phyloP scores from a whole-genome alignment of 148 eudicot species.

The Rhododendron ovatum region DNA sequence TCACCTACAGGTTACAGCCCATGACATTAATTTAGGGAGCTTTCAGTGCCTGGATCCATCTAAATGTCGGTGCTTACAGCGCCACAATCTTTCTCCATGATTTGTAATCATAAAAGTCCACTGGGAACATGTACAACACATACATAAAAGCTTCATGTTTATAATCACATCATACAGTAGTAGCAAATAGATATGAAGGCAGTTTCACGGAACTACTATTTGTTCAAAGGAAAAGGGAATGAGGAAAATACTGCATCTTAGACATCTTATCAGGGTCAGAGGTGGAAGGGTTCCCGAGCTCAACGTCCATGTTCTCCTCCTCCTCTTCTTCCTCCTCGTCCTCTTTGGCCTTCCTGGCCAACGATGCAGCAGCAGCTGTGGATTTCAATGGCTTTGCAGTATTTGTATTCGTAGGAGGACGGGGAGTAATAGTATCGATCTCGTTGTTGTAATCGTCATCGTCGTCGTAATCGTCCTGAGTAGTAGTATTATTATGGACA shows the following conservation, averaged over 20 bases:
- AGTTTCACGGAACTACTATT: neutral
- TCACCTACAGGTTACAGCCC: neutral
- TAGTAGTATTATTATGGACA: conserved; percentile 24
- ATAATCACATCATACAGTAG: neutral
- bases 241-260: conserved; percentile 74
- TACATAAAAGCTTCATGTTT: neutral
- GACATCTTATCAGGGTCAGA: conserved; percentile 86
- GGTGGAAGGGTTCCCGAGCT: conserved; percentile 55
- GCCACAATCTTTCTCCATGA: neutral
- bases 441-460: neutral
- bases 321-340: conserved; percentile 73
- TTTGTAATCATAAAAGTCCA: neutral
- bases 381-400: conserved; percentile 30
- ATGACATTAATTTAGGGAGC: neutral
- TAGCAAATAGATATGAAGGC: neutral
- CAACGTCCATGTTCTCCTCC: conserved; percentile 85
- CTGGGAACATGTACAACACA: neutral
- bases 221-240: neutral
- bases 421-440: neutral
- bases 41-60: neutral
- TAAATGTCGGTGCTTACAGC: neutral
- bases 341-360: conserved; percentile 48
- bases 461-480: conserved; percentile 32
- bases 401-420: conserved; percentile 11
- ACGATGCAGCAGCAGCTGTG: conserved; percentile 23